These are phyloP conservation scores for Ceratopteris richardii DNA, from an alignment of 75 land plant genomes.

Conservation along the genomic window DNA sequence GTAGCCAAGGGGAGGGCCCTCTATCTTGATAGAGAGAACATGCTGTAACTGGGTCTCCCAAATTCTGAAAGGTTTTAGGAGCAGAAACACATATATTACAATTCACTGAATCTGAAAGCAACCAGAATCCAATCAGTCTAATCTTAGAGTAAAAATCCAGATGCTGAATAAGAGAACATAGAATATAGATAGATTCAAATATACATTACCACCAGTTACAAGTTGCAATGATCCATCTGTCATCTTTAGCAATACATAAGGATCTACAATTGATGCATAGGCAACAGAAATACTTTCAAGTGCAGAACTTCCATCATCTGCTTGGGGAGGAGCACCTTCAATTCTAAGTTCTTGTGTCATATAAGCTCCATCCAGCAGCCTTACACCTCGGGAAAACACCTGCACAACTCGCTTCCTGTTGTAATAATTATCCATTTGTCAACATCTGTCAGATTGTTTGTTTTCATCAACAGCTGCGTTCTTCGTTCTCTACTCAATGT, in stretches of 20 bases:
- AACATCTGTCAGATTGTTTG: too few species aligned
- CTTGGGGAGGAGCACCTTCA: slow-evolving; percentile 19
- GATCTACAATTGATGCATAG: slow-evolving; percentile 86
- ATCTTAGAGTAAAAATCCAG: too few species aligned
- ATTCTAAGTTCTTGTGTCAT: slow-evolving; percentile 77
- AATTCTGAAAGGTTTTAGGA: slow-evolving; percentile 39
- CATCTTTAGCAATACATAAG: slow-evolving; percentile 84
- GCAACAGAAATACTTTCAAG: slow-evolving; percentile 36
- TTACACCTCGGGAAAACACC: slow-evolving; percentile 76
- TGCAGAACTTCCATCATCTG: slow-evolving; percentile 25
- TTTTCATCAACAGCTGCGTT: too few species aligned
- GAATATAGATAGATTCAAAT: not conserved
- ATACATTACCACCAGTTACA: slow-evolving; percentile 73
- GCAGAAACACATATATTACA: slow-evolving; percentile 51
- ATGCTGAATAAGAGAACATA: not conserved
- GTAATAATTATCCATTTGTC: not conserved
- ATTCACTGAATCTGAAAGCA: slow-evolving; percentile 55
- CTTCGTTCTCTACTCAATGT: too few species aligned
- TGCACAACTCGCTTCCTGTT: slow-evolving; percentile 81
- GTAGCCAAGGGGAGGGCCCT: slow-evolving; percentile 93
- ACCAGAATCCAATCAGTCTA: slow-evolving; percentile 9
- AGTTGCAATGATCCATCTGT: slow-evolving; percentile 86
- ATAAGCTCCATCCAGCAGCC: slow-evolving; percentile 80
- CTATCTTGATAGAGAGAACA: slow-evolving; percentile 90
- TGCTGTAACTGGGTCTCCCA: slow-evolving; percentile 54